These are phyloP conservation scores for Neckera pumila DNA, from an alignment of 225 moss, liverwort and hornwort genomes.

Conservation along the genomic window DNA sequence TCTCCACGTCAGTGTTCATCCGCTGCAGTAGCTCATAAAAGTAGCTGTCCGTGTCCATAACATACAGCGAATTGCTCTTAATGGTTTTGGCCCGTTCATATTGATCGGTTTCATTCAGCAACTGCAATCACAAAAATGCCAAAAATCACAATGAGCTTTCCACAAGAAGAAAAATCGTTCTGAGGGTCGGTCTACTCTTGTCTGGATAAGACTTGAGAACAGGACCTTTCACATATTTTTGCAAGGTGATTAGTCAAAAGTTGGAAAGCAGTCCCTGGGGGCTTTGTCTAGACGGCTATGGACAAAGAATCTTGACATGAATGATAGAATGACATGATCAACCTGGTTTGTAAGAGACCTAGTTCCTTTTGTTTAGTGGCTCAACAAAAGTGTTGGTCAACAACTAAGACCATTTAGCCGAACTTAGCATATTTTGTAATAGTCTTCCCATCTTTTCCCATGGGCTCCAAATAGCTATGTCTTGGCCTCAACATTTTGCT, in stretches of 20 bases:
- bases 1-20: slow-evolving; percentile 75
- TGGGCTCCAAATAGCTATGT: neutral
- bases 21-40: slow-evolving; percentile 73
- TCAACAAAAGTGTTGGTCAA: neutral
- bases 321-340: neutral
- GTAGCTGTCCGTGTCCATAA: slow-evolving; percentile 52
- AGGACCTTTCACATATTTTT: too few species aligned
- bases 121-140: slow-evolving; percentile 27
- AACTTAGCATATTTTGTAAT: neutral
- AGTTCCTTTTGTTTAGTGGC: neutral
- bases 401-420: neutral
- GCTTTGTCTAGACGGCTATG: neutral
- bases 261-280: neutral
- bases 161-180: neutral
- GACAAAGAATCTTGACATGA: neutral
- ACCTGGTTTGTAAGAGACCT: neutral
- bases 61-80: slow-evolving; percentile 31
- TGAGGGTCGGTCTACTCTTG: neutral
- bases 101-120: slow-evolving; percentile 58
- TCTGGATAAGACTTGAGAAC: neutral
- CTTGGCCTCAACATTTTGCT: neutral
- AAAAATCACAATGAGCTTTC: neutral
- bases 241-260: neutral
- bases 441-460: neutral
- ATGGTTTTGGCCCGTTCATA: slow-evolving; percentile 57